Evolutionary conservation across 306 rosid species (phyloP).

Genomic region (Abrus pulchellus): DNA sequence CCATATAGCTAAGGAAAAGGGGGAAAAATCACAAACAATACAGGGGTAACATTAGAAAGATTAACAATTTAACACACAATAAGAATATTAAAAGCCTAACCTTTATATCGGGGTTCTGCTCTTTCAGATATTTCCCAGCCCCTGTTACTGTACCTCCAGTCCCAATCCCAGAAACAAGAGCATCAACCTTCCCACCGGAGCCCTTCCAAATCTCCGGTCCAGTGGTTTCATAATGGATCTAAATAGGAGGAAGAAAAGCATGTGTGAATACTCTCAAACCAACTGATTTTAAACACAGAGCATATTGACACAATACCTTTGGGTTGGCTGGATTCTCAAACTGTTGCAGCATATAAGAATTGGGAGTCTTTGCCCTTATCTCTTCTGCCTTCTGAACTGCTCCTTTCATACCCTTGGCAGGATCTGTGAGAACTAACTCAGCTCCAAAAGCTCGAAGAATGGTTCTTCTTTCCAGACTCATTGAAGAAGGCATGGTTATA

Average conservation of each 20-base stretch:
- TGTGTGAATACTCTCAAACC: slow-evolving; percentile 29
- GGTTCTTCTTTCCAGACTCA: slow-evolving; percentile 92
- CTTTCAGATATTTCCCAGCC: slow-evolving; percentile 87
- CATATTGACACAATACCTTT: slow-evolving; percentile 57
- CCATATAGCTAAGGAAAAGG: slow-evolving; percentile 70
- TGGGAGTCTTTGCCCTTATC: slow-evolving; percentile 75
- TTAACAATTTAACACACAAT: not conserved
- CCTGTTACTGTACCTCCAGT: slow-evolving; percentile 96
- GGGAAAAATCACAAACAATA: not conserved
- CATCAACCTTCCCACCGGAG: slow-evolving; percentile 78
- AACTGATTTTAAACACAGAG: slow-evolving; percentile 17
- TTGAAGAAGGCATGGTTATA: slow-evolving; percentile 91
- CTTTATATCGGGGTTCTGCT: slow-evolving; percentile 84
- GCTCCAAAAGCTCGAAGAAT: slow-evolving; percentile 93
- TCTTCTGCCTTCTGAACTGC: slow-evolving; percentile 91
- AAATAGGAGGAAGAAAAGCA: slow-evolving; percentile 29
- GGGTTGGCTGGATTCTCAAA: slow-evolving; percentile 96
- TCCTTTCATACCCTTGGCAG: slow-evolving; percentile 93
- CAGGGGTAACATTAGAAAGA: not conserved
- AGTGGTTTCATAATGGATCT: slow-evolving; percentile 92
- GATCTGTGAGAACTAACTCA: slow-evolving; percentile 88
- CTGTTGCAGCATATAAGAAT: slow-evolving; percentile 86
- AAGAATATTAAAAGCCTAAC: slow-evolving; percentile 53
- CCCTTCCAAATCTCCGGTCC: slow-evolving; percentile 97
- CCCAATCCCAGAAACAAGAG: slow-evolving; percentile 92